Percentiles rank a stretch among this genome's conserved stretches.
phyloP scores from a whole-genome alignment of 2,329 filamentous ascomycete genomes.

The Lachnellula subtilissima region DNA sequence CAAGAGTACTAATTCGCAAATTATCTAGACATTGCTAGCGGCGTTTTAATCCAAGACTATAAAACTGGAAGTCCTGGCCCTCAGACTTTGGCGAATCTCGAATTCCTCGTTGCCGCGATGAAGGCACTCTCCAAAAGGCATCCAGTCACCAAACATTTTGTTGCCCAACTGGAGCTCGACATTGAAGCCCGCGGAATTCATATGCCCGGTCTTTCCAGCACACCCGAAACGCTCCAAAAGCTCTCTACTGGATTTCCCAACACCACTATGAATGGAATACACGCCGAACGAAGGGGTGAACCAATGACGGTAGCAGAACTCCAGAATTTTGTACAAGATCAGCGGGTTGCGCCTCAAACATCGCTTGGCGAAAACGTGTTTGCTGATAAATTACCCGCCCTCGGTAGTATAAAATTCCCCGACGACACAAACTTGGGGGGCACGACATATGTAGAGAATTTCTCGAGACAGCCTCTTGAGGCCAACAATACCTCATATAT shows the following conservation, averaged over 20 bases:
- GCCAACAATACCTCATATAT: no score
- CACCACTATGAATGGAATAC: slow-evolving; percentile 14
- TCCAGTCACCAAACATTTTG: slow-evolving; percentile 72
- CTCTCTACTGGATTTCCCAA: background rate
- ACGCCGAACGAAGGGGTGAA: slow-evolving; percentile 10
- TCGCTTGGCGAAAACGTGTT: no score
- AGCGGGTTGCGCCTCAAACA: no score
- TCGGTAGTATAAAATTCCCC: background rate
- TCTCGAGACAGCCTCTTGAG: no score
- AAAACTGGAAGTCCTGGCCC: slow-evolving; percentile 33
- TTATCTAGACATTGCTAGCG: slow-evolving; percentile 57
- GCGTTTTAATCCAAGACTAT: slow-evolving; percentile 78
- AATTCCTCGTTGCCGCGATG: slow-evolving; percentile 76
- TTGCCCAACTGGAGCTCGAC: slow-evolving; percentile 82
- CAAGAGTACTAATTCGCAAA: background rate
- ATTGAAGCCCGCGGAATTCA: slow-evolving; percentile 45
- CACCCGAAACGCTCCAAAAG: background rate
- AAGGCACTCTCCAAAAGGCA: slow-evolving; percentile 69
- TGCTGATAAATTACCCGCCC: background rate
- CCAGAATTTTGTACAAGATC: no score
- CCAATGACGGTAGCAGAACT: slow-evolving; percentile 18
- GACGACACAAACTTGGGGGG: background rate
- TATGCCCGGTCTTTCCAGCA: background rate
- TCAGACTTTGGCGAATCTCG: slow-evolving; percentile 46
- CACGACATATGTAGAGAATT: no score